phyloP scores from a whole-genome alignment of 805 yeast genomes.

The Cyberlindnera amylophila region DNA sequence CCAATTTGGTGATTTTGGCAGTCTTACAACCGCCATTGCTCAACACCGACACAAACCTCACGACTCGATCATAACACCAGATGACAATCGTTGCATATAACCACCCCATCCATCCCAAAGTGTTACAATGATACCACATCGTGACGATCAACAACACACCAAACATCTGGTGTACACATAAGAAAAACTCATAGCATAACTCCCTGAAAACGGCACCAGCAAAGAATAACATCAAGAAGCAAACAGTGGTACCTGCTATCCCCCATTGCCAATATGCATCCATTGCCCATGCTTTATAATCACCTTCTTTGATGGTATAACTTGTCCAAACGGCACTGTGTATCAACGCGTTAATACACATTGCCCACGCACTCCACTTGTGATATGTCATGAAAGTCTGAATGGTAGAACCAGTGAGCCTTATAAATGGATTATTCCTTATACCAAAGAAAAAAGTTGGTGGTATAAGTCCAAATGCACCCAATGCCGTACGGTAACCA shows the following conservation, averaged over 20 bases:
- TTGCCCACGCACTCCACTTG: conserved; percentile 58
- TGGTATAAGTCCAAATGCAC: conserved; percentile 53
- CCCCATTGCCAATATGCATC: conserved; percentile 48
- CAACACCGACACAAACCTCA: conserved; percentile 51
- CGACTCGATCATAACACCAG: conserved; percentile 66
- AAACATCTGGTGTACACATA: conserved; percentile 51
- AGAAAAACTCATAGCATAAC: conserved; percentile 55
- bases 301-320: conserved; percentile 40
- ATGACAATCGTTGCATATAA: conserved; percentile 53
- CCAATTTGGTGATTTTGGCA: conserved; percentile 35
- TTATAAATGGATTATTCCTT: conserved; percentile 64
- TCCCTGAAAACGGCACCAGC: conserved; percentile 49
- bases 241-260: conserved; percentile 41
- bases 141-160: conserved; percentile 51
- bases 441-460: conserved; percentile 61
- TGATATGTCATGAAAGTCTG: conserved; percentile 62
- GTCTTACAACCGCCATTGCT: conserved; percentile 56
- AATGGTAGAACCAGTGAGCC: conserved; percentile 54
- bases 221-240: conserved; percentile 44
- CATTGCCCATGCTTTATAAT: conserved; percentile 38
- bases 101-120: conserved; percentile 48
- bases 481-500: conserved; percentile 52
- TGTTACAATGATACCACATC: conserved; percentile 57
- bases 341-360: conserved; percentile 45
- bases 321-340: conserved; percentile 58